Conservation (phyloP, 1,284 basidiomycete species). For the Apiotrichum veenhuisii region DNA sequence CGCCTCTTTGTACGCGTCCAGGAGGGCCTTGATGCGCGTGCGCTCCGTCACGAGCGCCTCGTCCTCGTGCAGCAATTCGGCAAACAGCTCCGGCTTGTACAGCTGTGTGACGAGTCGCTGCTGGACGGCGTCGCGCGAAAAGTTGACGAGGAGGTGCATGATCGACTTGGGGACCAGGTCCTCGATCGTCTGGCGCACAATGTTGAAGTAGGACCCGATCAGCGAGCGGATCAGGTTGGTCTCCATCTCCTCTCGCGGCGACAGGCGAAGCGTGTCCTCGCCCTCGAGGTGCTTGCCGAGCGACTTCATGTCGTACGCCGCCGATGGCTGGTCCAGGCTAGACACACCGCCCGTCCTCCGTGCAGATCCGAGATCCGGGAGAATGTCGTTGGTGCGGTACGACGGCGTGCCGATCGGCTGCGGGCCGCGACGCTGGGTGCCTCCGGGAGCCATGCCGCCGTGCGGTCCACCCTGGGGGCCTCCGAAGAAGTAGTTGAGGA, state of each 20-base stretch:
- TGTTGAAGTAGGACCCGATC: constrained; percentile 92
- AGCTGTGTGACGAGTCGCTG: constrained; percentile 86
- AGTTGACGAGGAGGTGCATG: constrained; percentile 80
- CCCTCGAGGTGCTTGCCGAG: constrained; percentile 92
- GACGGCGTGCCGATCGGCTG: neutral
- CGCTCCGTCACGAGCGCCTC: constrained; percentile 91
- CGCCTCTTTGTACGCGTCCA: constrained; percentile 96
- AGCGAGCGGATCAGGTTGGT: constrained; percentile 89
- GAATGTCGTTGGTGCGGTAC: constrained; percentile 25
- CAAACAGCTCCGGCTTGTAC: constrained; percentile 92
- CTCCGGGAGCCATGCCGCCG: constrained; percentile 7
- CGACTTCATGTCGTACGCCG: constrained; percentile 98
- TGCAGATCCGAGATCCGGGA: constrained; percentile 46
- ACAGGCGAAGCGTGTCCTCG: constrained; percentile 58
- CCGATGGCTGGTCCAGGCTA: constrained; percentile 72
- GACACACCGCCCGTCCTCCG: constrained; percentile 32
- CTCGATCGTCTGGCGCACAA: constrained; percentile 93
- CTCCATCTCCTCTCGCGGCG: constrained; percentile 90
- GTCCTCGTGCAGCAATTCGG: constrained; percentile 90
- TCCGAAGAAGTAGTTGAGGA: constrained; percentile 92
- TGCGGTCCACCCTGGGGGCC: constrained; percentile 53
- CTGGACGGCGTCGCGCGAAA: constrained; percentile 93
- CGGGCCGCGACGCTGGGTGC: neutral
- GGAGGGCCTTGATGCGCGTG: constrained; percentile 83
- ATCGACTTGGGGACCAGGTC: constrained; percentile 95